Conservation (phyloP, 176 grass and related monocot species). For the Rhynchospora breviuscula region DNA sequence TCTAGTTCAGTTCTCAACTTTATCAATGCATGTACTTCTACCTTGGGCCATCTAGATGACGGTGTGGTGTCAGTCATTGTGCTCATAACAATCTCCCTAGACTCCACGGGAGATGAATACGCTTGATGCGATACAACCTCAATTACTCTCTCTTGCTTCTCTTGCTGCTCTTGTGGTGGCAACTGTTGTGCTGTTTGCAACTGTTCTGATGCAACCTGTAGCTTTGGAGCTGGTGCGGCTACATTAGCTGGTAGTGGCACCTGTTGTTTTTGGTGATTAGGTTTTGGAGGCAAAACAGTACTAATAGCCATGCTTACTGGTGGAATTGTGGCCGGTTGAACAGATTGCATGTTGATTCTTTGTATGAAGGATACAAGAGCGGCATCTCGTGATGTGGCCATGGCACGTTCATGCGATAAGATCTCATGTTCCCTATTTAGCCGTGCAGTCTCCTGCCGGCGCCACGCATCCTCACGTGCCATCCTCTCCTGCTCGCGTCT, state of each 20-base stretch:
- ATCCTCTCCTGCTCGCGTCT: conserved; percentile 65
- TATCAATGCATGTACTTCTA: conserved; percentile 79
- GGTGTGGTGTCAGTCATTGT: conserved; percentile 23
- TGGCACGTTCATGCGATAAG: conserved; percentile 56
- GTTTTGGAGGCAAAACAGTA: conserved; percentile 5
- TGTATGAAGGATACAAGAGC: conserved; percentile 74
- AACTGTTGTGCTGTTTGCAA: conserved; percentile 13
- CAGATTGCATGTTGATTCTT: conserved; percentile 50
- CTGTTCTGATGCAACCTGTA: neutral
- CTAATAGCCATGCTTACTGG: neutral
- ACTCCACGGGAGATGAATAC: neutral
- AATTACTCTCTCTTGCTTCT: conserved; percentile 21
- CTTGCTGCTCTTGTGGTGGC: conserved; percentile 19
- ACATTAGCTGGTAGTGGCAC: neutral
- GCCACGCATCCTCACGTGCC: conserved; percentile 73
- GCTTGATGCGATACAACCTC: conserved; percentile 18
- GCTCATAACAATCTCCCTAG: neutral
- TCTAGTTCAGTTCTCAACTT: conserved; percentile 63
- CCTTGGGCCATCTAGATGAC: conserved; percentile 84
- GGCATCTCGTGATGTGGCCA: conserved; percentile 59
- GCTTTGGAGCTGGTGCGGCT: neutral
- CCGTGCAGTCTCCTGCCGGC: conserved; percentile 59
- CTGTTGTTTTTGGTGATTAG: conserved; percentile 18
- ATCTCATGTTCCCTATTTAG: conserved; percentile 57
- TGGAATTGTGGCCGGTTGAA: conserved; percentile 16